Conservation (phyloP, 2,329 filamentous ascomycete species). For the Arthrobotrys pseudoclavata region DNA sequence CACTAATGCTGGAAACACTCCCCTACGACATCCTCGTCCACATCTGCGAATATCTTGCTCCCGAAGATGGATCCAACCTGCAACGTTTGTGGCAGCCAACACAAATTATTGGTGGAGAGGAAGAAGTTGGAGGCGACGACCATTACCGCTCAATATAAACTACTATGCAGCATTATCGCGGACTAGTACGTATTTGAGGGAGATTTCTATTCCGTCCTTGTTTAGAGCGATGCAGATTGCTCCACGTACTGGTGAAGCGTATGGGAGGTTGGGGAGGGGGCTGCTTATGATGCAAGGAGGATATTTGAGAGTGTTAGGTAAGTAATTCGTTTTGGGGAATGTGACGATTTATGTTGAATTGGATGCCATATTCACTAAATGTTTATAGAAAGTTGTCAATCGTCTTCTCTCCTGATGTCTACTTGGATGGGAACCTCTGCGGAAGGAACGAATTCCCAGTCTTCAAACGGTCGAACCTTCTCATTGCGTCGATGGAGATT, state of each 20-base stretch:
- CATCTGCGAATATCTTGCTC: background rate
- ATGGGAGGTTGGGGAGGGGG: background rate
- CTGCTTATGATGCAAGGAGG: conserved; percentile 1
- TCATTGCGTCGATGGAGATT: background rate
- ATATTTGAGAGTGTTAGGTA: conserved; percentile 18
- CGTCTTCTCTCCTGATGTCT: background rate
- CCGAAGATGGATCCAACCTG: conserved; percentile 1
- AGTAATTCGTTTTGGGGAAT: background rate
- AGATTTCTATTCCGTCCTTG: conserved; percentile 6
- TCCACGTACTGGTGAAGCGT: background rate
- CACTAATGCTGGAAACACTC: background rate
- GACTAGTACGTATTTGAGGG: background rate
- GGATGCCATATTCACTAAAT: background rate
- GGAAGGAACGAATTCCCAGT: background rate
- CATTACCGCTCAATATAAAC: background rate
- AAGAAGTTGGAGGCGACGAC: background rate
- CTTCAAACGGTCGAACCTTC: background rate
- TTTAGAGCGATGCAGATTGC: conserved; percentile 15
- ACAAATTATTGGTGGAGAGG: background rate
- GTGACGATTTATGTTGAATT: background rate
- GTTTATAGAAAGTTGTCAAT: background rate
- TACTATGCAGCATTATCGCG: conserved; percentile 1
- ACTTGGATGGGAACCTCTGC: background rate
- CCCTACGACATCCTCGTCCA: conserved; percentile 3
- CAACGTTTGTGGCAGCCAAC: conserved; percentile 8